Evolutionary conservation across 163 green algal genomes (phyloP).

Genomic region (Scenedesmus sp.): DNA sequence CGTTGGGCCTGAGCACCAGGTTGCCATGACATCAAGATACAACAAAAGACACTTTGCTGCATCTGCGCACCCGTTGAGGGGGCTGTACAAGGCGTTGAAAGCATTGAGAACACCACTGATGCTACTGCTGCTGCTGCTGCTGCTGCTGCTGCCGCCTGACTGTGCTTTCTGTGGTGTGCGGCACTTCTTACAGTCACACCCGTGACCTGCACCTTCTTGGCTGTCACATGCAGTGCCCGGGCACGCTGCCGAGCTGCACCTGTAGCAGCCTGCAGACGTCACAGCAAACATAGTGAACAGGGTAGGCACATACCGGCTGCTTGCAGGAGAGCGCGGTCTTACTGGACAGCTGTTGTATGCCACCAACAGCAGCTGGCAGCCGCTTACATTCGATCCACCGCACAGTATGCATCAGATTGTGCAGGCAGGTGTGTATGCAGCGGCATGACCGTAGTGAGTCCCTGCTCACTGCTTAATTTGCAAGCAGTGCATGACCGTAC

Average conservation of each 20-base stretch:
- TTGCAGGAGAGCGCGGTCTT: no score
- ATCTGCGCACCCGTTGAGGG: slow-evolving; percentile 1
- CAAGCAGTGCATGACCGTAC: not conserved
- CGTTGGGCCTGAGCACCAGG: not conserved
- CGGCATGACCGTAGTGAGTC: not conserved
- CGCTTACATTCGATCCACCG: not conserved
- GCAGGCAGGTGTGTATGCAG: not conserved
- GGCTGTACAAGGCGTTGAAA: slow-evolving; percentile 16
- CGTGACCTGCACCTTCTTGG: not conserved
- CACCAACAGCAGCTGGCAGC: not conserved
- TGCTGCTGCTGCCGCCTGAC: not conserved
- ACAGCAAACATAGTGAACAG: not conserved
- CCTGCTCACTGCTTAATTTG: not conserved
- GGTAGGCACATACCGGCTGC: no score
- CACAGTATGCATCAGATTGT: not conserved
- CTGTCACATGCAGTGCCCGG: not conserved
- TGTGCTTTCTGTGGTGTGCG: not conserved
- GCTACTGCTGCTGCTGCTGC: slow-evolving; percentile 9
- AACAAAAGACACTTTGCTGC: not conserved
- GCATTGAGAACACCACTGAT: not conserved
- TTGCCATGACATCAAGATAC: not conserved
- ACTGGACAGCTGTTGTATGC: not conserved
- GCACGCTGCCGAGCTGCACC: not conserved
- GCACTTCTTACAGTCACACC: not conserved
- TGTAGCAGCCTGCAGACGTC: not conserved